Conservation (phyloP, 2,329 filamentous ascomycete genomes). For the Colletotrichum simmondsii region DNA sequence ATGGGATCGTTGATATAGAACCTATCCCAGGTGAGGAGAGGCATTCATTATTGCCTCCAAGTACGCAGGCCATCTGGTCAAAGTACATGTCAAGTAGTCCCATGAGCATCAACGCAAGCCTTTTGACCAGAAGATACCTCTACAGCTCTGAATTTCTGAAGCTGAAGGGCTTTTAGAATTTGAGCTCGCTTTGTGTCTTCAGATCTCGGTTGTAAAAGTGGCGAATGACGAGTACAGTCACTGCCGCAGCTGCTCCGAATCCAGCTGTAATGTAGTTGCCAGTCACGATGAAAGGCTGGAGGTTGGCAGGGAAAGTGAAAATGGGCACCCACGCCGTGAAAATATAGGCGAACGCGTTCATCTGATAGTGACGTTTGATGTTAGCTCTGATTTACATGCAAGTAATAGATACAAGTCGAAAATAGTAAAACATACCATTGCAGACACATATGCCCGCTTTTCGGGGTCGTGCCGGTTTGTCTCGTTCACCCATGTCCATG, state of each 20-base stretch:
- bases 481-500: constrained; percentile 43
- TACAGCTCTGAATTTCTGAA: background rate
- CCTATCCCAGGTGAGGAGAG: background rate
- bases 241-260: constrained; percentile 34
- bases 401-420: background rate
- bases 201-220: constrained; percentile 38
- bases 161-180: background rate
- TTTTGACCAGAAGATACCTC: background rate
- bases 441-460: constrained; percentile 41
- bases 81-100: background rate
- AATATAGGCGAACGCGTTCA: constrained; percentile 43
- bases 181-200: constrained; percentile 8
- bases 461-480: constrained; percentile 39
- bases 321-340: constrained; percentile 44
- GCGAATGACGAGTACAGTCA: constrained; percentile 37
- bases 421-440: constrained; percentile 34
- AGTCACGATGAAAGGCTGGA: constrained; percentile 42
- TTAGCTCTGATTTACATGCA: background rate
- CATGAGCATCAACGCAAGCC: background rate
- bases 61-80: too few relatives aligned
- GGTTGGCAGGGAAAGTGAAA: constrained; percentile 42
- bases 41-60: background rate
- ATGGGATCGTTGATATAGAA: background rate
- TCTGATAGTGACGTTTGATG: constrained; percentile 18
- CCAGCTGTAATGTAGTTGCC: constrained; percentile 43